Evolutionary conservation across 169 alveolate species (phyloP).

Genomic region (Pseudocohnilembus persalinus): DNA sequence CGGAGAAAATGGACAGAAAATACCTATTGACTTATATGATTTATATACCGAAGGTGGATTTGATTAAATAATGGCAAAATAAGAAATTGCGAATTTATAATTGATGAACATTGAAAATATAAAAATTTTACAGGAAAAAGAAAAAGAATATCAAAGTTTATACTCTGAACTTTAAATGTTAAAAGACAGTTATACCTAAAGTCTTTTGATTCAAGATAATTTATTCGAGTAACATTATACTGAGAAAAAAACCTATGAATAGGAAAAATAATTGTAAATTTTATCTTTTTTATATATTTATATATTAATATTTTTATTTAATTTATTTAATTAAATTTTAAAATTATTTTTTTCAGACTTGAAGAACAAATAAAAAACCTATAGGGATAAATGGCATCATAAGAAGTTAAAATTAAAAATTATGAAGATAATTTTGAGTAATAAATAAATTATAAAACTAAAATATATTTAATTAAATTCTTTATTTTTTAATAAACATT

Average conservation of each 20-base stretch:
- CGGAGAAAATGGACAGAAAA: slow-evolving; percentile 20
- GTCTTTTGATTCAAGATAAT: not conserved
- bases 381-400: not conserved
- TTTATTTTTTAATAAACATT: not conserved
- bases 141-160: slow-evolving; percentile 25
- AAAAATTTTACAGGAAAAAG: slow-evolving; percentile 29
- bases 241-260: not conserved
- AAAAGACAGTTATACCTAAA: not conserved
- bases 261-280: not conserved
- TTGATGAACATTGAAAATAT: slow-evolving; percentile 37
- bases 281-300: not conserved
- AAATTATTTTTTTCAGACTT: too few species aligned
- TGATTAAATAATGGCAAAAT: slow-evolving; percentile 35
- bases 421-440: not conserved
- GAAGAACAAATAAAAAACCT: not conserved
- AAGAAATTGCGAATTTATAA: slow-evolving; percentile 33
- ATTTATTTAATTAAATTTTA: too few species aligned
- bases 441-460: too few species aligned
- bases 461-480: too few species aligned
- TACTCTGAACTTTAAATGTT: slow-evolving; percentile 29
- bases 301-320: too few species aligned
- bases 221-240: not conserved
- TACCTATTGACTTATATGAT: slow-evolving; percentile 47
- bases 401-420: too few species aligned
- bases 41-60: slow-evolving; percentile 41